Base-by-base conservation (phyloP, 148 eudicot genomes). In the Nepenthes gracilis region DNA sequence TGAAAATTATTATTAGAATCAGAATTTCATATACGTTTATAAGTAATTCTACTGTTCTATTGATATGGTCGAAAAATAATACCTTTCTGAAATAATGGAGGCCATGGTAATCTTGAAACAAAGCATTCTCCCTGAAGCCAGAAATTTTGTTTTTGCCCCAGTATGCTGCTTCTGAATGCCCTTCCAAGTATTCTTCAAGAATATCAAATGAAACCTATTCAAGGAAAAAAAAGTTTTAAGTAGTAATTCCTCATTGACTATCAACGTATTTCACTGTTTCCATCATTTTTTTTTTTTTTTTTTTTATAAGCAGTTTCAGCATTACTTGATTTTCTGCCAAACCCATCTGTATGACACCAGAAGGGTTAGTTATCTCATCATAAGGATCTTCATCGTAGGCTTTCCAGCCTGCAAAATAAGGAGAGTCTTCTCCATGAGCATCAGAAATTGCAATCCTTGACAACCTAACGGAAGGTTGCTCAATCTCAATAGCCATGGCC, bases 71-170 rank as follows among this genome's bases (percentile, higher is more conserved):
- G 45, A 3, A 40, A 40, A 8, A 40, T 23, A 14, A 32, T 81
- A 83, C 95, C 88, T 85, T 80, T 66, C 96, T 65, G 59, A 92
- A 92, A 65, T 94, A 77, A 38, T 64, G 73, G 12, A 92, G 85
- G 13, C 98, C 96, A 71, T 92, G 98, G 66, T 92, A 92, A 72
- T 92, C 98, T 73, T 92, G 98, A 75, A 92, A 92, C 77, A 92
- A 77, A 51, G 98, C 98, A 77, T 88, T 92, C 47, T 88, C 98
- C 71, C 94, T 80, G 54, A 92, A 88, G 40, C 82, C 72, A 64
- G 78, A 79, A 49, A 61, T 63, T 15, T 67, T 84, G 12, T 56
- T 68, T 50, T 75, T 73, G 0, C 81, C 83, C 81, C 82, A 80
- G 68, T 60, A 65, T 23, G 62, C 61, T 62, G 70, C 74, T 62